These are phyloP conservation scores for Cordyceps javanica DNA, from an alignment of 2,329 filamentous ascomycete species.

Conservation along the genomic window DNA sequence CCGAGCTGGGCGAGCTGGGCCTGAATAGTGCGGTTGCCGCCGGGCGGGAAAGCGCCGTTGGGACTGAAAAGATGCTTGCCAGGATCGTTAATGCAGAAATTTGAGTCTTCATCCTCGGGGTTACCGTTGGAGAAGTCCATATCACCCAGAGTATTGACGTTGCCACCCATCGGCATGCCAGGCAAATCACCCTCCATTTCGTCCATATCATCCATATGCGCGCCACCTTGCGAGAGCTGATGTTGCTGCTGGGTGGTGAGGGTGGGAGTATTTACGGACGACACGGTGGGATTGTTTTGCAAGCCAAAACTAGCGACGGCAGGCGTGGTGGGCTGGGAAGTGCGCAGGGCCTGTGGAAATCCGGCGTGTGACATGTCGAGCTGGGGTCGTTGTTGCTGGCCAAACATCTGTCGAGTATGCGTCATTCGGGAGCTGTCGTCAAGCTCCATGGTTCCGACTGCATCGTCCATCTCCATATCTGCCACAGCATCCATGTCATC, in stretches of 20 bases:
- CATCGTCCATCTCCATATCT: slow-evolving; percentile 96
- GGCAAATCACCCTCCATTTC: slow-evolving; percentile 71
- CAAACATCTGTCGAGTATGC: slow-evolving; percentile 63
- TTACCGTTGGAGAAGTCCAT: slow-evolving; percentile 43
- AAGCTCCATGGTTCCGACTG: slow-evolving; percentile 59
- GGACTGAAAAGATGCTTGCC: slow-evolving; percentile 90
- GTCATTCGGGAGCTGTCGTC: slow-evolving; percentile 60
- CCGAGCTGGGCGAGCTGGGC: slow-evolving; percentile 67
- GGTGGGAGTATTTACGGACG: slow-evolving; percentile 92
- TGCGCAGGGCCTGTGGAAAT: slow-evolving; percentile 69
- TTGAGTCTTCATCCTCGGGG: slow-evolving; percentile 33
- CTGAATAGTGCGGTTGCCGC: slow-evolving; percentile 59
- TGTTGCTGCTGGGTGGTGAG: slow-evolving; percentile 73
- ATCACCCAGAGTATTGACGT: slow-evolving; percentile 43
- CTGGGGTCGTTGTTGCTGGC: slow-evolving; percentile 59
- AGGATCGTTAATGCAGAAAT: slow-evolving; percentile 78
- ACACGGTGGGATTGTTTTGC: slow-evolving; percentile 92
- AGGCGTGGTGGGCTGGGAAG: slow-evolving; percentile 81
- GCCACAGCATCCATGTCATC: slow-evolving; percentile 79
- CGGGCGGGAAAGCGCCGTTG: slow-evolving; percentile 63
- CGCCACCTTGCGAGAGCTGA: slow-evolving; percentile 53
- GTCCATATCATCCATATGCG: slow-evolving; percentile 39
- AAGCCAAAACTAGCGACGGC: slow-evolving; percentile 70
- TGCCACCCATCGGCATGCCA: slow-evolving; percentile 54
- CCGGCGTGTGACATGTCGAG: slow-evolving; percentile 77